Evolutionary conservation across 2,329 filamentous ascomycete genomes (phyloP).

Genomic region (Cryphonectria japonica): DNA sequence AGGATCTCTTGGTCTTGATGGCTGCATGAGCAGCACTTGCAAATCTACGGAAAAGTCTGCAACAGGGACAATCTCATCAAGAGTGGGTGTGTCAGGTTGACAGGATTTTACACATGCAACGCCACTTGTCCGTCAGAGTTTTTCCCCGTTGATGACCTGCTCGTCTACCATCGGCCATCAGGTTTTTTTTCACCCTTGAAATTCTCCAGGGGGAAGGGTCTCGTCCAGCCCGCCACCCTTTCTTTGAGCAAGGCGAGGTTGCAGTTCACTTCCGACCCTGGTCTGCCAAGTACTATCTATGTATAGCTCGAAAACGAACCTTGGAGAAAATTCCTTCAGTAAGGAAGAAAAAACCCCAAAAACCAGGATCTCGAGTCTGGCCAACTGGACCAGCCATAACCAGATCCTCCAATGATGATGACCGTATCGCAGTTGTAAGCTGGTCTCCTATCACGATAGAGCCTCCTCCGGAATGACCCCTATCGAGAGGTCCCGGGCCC

Average conservation of each 20-base stretch:
- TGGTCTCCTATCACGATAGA: not conserved
- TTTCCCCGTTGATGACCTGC: not conserved
- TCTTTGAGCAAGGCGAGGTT: too few relatives aligned
- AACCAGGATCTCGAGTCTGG: too few relatives aligned
- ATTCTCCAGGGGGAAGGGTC: not conserved
- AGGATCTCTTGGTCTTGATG: too few relatives aligned
- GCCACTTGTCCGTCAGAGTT: not conserved
- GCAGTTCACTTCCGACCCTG: too few relatives aligned
- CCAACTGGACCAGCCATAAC: not conserved
- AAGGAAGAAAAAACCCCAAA: not conserved
- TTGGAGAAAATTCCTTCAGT: not conserved
- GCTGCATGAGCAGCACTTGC: too few relatives aligned
- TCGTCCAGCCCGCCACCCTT: not conserved
- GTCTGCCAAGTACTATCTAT: not conserved
- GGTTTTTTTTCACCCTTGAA: not conserved
- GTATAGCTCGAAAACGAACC: not conserved
- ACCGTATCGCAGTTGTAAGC: not conserved
- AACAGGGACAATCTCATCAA: not conserved
- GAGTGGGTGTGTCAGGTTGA: not conserved
- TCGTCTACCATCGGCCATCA: not conserved
- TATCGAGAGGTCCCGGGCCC: not conserved
- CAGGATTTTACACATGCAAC: not conserved
- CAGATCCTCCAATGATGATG: not conserved
- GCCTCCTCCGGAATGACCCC: conserved; percentile 4
- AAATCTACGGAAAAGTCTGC: not conserved